These are phyloP conservation scores for Ophiosphaerella korrae DNA, from an alignment of 2,329 filamentous ascomycete species.

Conservation along the genomic window DNA sequence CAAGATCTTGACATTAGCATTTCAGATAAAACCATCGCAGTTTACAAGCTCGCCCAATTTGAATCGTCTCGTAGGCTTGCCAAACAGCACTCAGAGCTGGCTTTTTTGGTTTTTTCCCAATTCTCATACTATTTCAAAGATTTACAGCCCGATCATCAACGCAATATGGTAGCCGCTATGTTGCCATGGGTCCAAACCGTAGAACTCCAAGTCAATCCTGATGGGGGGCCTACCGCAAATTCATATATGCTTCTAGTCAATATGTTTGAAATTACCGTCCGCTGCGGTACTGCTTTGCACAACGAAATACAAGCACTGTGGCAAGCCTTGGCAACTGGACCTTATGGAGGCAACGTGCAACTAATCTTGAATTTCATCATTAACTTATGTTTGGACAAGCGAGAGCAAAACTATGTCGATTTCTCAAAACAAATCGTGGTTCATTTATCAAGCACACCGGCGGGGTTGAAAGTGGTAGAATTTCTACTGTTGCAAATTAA, in stretches of 20 bases:
- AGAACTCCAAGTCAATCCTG: constrained; percentile 88
- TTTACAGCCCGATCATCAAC: constrained; percentile 78
- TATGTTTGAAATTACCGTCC: constrained; percentile 93
- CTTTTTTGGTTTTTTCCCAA: constrained; percentile 94
- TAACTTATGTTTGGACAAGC: constrained; percentile 84
- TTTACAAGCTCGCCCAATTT: constrained; percentile 97
- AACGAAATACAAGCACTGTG: constrained; percentile 97
- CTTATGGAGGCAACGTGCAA: constrained; percentile 91
- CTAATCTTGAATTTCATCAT: constrained; percentile 97
- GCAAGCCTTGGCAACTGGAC: constrained; percentile 93
- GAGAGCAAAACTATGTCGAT: constrained; percentile 97
- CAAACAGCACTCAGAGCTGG: constrained; percentile 84
- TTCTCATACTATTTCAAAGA: constrained; percentile 94
- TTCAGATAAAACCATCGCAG: constrained; percentile 95
- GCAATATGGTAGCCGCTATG: constrained; percentile 92
- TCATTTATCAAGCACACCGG: constrained; percentile 83
- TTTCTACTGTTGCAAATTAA: constrained; percentile 90
- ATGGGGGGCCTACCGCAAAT: constrained; percentile 84
- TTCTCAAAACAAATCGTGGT: constrained; percentile 98
- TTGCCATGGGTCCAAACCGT: constrained; percentile 96
- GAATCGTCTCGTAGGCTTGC: constrained; percentile 91
- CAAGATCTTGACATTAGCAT: constrained; percentile 99
- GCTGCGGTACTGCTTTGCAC: constrained; percentile 83
- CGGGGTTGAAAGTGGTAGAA: constrained; percentile 90
- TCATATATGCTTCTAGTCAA: constrained; percentile 97